Evolutionary conservation across 1,284 basidiomycete genomes (phyloP).

Genomic region (Pyrrhoderma noxium): DNA sequence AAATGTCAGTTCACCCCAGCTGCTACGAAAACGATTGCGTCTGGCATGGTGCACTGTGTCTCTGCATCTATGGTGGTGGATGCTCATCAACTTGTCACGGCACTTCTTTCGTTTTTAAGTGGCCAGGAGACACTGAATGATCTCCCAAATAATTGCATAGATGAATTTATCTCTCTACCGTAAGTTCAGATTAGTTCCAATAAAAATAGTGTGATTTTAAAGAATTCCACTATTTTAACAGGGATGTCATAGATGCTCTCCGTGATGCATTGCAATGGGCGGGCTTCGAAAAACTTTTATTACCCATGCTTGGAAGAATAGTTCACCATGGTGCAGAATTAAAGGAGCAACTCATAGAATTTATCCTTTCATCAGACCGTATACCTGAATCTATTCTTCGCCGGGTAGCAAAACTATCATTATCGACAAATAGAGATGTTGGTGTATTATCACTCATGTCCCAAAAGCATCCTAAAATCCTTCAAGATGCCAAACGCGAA

Average conservation of each 20-base stretch:
- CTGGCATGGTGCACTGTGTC: conserved; percentile 46
- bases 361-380: conserved; percentile 2
- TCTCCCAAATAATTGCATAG: conserved; percentile 37
- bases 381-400: conserved; percentile 1
- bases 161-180: conserved; percentile 38
- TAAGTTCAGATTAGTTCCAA: conserved; percentile 22
- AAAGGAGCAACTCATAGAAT: not conserved
- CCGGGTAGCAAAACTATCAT: conserved; percentile 4
- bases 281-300: conserved; percentile 54
- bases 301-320: conserved; percentile 33
- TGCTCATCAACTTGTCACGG: conserved; percentile 48
- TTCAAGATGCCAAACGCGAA: conserved; percentile 36
- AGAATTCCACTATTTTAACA: conserved; percentile 24
- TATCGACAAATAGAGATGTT: not conserved
- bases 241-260: conserved; percentile 44
- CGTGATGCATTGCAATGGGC: conserved; percentile 35
- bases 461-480: conserved; percentile 45
- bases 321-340: not conserved
- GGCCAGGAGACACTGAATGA: conserved; percentile 45
- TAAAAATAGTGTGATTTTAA: not conserved
- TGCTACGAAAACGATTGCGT: conserved; percentile 52
- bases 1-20: conserved; percentile 48
- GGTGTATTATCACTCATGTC: conserved; percentile 36
- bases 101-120: conserved; percentile 51
- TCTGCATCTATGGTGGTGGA: conserved; percentile 18